Evolutionary conservation across 805 yeast genomes (phyloP).

Genomic region (Ogataea populi-albae): DNA sequence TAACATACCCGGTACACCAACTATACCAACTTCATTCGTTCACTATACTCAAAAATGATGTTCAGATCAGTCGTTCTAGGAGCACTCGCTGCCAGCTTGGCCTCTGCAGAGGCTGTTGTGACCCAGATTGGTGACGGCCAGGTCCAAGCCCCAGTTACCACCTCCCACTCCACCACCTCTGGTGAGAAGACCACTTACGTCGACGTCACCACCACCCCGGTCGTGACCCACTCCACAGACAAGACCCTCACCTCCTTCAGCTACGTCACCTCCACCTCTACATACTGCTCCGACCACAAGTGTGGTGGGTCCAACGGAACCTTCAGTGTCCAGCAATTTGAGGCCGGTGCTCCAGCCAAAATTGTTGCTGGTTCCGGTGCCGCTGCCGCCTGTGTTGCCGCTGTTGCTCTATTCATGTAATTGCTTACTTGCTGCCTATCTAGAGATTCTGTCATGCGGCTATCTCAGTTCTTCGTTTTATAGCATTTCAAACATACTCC

Average conservation of each 20-base stretch:
- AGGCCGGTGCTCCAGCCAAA: constrained; percentile 16
- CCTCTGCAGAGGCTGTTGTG: constrained; percentile 16
- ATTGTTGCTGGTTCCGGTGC: constrained; percentile 28
- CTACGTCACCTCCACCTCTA: constrained; percentile 23
- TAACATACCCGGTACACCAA: no score
- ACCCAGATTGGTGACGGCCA: constrained; percentile 25
- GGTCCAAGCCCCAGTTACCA: constrained; percentile 19
- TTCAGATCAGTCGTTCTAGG: constrained; percentile 19
- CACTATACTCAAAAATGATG: constrained; percentile 24
- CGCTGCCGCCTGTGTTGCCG: constrained; percentile 27
- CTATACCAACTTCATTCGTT: no score
- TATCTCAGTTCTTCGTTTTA: constrained; percentile 1
- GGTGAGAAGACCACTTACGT: constrained; percentile 9
- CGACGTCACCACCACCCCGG: constrained; percentile 35
- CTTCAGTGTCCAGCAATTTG: constrained; percentile 15
- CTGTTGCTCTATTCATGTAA: constrained; percentile 29
- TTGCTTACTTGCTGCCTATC: neutral
- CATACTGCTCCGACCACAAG: constrained; percentile 7
- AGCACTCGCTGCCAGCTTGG: constrained; percentile 17
- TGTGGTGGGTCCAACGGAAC: constrained; percentile 12
- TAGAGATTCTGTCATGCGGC: constrained; percentile 1
- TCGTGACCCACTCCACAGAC: constrained; percentile 39
- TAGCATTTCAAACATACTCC: no score
- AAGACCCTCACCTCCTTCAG: constrained; percentile 35
- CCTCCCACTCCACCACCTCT: constrained; percentile 10